These are phyloP conservation scores for Lippia alba DNA, from an alignment of 305 asterid species.

Conservation along the genomic window DNA sequence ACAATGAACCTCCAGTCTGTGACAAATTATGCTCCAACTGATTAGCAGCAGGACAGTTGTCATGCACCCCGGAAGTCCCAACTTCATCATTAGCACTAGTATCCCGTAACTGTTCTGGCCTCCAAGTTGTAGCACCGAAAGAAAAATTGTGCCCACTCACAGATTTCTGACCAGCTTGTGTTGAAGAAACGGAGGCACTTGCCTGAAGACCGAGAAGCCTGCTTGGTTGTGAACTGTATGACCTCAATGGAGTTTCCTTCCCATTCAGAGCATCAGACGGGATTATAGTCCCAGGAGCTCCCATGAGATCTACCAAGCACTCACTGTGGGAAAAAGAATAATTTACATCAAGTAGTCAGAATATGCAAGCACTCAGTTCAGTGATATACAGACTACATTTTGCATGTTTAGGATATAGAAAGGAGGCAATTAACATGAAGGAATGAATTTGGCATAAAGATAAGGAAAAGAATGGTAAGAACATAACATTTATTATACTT, in stretches of 20 bases:
- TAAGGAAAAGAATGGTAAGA: neutral
- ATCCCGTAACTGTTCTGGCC: slow-evolving; percentile 46
- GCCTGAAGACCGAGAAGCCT: slow-evolving; percentile 56
- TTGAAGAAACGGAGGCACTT: slow-evolving; percentile 41
- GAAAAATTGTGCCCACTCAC: slow-evolving; percentile 45
- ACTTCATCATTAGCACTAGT: slow-evolving; percentile 55
- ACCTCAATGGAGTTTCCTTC: slow-evolving; percentile 69
- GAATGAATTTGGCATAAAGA: neutral
- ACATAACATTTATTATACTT: neutral
- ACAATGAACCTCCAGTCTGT: slow-evolving; percentile 66
- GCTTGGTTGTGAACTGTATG: slow-evolving; percentile 55
- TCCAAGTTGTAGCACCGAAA: slow-evolving; percentile 47
- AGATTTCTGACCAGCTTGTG: slow-evolving; percentile 52
- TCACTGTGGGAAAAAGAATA: slow-evolving; percentile 68
- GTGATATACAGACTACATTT: slow-evolving; percentile 4
- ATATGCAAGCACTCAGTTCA: slow-evolving; percentile 11
- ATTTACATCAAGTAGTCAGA: slow-evolving; percentile 41
- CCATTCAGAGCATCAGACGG: slow-evolving; percentile 86
- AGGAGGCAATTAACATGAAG: neutral
- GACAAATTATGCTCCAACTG: slow-evolving; percentile 63
- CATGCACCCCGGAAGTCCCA: slow-evolving; percentile 67
- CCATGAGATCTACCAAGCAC: slow-evolving; percentile 99
- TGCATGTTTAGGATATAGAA: neutral
- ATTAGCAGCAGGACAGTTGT: slow-evolving; percentile 49
- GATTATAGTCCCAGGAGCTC: slow-evolving; percentile 95